Base-by-base conservation (phyloP, 306 rosid genomes). In the Cicer yamashitae region DNA sequence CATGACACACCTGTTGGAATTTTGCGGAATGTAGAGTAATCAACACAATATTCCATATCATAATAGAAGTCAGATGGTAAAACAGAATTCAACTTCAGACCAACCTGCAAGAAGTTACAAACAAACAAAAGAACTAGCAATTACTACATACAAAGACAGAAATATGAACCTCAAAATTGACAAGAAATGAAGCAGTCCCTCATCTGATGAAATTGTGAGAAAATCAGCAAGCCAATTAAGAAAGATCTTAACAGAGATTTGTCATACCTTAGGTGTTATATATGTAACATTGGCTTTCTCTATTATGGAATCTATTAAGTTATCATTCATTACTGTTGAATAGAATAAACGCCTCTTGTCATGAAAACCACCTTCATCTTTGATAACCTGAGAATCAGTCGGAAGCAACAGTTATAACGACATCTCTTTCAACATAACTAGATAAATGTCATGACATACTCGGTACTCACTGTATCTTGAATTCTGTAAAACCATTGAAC, bases 41-140 rank as follows among this genome's bases (percentile, higher is more conserved):
- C 96, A 64, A 94, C 90, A 25, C 96, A 88, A 75, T 94, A 94
- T 79, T 91, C 98, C 98, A 91, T 94, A 73, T 94, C 96, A 82
- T 86, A 94, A 82, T 87, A 94, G 54, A 87, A 91, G 81, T 90
- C 90, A 67, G 80, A 75, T 17, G 88, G 82, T 46, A 61, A 73
- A 82, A 82, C 51, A 68, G 89, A 83, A 76, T 79, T 86, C 51
- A 70, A 73, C 77, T 83, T 90, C 70, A 41, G 61, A 46, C 91
- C 94, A 77, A 84, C 84, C 98, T 94, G 88, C 82, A 87, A 60
- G 43, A 73, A 79, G 73, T 48, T 22, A 51, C 39, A 10, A 11
- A 76, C 10, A 37, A 47, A 37, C 46, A 20, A 44, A 52, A 77
- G 40, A 8, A 8, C 37, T 65, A 22, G 51, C 60, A 10, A 59